Evolutionary conservation across 805 yeast species (phyloP), one percentile per base, ranked within the genome.

Genomic region (Cyberlindnera nakhonratchasimensis): DNA sequence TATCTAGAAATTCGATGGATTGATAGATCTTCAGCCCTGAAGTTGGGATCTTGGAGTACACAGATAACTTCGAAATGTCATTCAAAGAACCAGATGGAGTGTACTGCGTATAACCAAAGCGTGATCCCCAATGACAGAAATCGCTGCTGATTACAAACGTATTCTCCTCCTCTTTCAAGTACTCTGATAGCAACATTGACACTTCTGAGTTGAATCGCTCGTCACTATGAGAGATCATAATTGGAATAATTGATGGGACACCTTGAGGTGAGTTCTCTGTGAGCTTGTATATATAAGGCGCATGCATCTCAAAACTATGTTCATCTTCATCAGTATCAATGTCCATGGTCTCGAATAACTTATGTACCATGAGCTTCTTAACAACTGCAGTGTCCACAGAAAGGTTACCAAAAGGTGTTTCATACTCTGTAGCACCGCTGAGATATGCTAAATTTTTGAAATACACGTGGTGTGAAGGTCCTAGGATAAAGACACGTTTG

Each of bases 301-400:
- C 74, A 62, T 93, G 98, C 96, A 93, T 86, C 57, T 93, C 99
- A 55, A 93, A 77, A 39, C 93, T 82, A 61, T 93, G 99, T 60
- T 93, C 99, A 14, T 82, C 84, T 45, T 80, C 79, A 60, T 93
- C 99, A 12, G 71, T 71, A 0, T 68, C 73, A 2, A 61, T 48
- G 21, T 70, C 61, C 95, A 89, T 84, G 41, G 59, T 62, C 44
- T 68, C 66, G 51, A 86, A 80, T 2, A 63, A 62, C 3, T 69
- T 56, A n/a, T 62, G 17, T 33, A 36, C 62, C 3, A 70, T 43
- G 29, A 83, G 57, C 14, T 64, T 52, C 2, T 59, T 41, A 18
- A 68, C 64, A 1, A 68, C 54, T 10, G 70, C 75, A 0, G 56
- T 59, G 59, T 91, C 96, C 14, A 91, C 85, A 1, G 70, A 66